phyloP scores from a whole-genome alignment of 768 basidiomycete genomes.

The Russula virescens region DNA sequence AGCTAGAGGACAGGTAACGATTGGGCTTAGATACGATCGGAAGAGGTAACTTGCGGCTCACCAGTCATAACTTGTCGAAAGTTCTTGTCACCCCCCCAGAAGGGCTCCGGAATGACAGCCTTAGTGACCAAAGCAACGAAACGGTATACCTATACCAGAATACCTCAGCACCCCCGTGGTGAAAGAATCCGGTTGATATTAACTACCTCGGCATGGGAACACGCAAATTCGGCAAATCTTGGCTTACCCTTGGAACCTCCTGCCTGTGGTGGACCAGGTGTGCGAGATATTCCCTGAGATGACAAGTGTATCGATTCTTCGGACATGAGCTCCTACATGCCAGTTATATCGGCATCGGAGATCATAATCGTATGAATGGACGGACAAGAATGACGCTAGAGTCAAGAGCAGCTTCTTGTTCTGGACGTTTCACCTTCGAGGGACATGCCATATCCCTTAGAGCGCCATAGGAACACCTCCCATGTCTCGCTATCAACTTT shows the following conservation, averaged over 20 bases:
- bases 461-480: slow-evolving; percentile 63
- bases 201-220: slow-evolving; percentile 54
- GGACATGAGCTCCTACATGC: slow-evolving; percentile 64
- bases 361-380: neutral
- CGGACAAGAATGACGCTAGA: slow-evolving; percentile 58
- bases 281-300: slow-evolving; percentile 43
- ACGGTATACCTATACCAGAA: slow-evolving; percentile 53
- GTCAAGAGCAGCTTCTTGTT: slow-evolving; percentile 44
- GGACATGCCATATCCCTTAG: slow-evolving; percentile 64
- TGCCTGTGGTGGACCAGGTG: slow-evolving; percentile 40
- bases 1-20: slow-evolving; percentile 38
- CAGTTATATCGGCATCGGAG: neutral
- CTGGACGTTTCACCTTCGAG: slow-evolving; percentile 53
- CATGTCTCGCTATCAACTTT: slow-evolving; percentile 59
- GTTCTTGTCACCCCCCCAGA: slow-evolving; percentile 77
- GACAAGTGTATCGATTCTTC: slow-evolving; percentile 52
- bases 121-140: slow-evolving; percentile 61
- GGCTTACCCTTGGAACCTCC: slow-evolving; percentile 48
- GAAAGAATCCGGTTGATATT: neutral
- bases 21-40: neutral
- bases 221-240: slow-evolving; percentile 73
- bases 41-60: slow-evolving; percentile 28
- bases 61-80: slow-evolving; percentile 50
- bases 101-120: slow-evolving; percentile 60
- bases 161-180: neutral